phyloP scores from a whole-genome alignment of 148 eudicot genomes.

The Rhododendron henanense region DNA sequence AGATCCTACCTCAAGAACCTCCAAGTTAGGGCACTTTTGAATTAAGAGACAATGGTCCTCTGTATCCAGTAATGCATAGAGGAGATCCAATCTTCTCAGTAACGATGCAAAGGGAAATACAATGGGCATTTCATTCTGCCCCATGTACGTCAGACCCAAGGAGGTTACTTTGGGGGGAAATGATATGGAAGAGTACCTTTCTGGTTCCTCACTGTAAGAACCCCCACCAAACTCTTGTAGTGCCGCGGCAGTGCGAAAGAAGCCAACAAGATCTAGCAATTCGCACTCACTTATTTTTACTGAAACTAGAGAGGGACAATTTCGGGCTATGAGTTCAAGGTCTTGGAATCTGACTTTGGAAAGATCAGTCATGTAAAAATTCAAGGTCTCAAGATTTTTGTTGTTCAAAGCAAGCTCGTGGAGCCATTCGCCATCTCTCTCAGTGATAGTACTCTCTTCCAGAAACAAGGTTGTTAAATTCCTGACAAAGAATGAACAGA shows the following conservation, averaged over 20 bases:
- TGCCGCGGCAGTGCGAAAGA: slow-evolving; percentile 43
- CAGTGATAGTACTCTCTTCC: slow-evolving; percentile 67
- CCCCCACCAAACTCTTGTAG: slow-evolving; percentile 84
- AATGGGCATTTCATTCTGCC: slow-evolving; percentile 53
- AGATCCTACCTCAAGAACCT: slow-evolving; percentile 72
- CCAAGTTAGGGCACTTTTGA: slow-evolving; percentile 74
- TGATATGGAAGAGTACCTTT: slow-evolving; percentile 33
- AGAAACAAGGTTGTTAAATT: slow-evolving; percentile 51
- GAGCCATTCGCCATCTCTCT: slow-evolving; percentile 66
- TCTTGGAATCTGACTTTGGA: slow-evolving; percentile 38
- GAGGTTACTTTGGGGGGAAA: slow-evolving; percentile 55
- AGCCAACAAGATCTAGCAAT: slow-evolving; percentile 44
- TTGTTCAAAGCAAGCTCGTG: slow-evolving; percentile 70
- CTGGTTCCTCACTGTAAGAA: slow-evolving; percentile 45
- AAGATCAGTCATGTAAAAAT: slow-evolving; percentile 73
- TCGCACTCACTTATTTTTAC: slow-evolving; percentile 70
- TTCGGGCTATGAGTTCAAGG: slow-evolving; percentile 64
- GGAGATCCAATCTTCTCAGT: slow-evolving; percentile 67
- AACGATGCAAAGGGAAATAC: slow-evolving; percentile 52
- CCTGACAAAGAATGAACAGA: slow-evolving; percentile 32
- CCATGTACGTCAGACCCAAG: slow-evolving; percentile 62
- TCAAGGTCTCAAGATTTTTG: slow-evolving; percentile 58
- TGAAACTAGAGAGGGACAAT: slow-evolving; percentile 56
- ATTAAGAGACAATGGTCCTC: slow-evolving; percentile 64
- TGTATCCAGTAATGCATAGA: slow-evolving; percentile 58